A percentile compares a stretch with the other conserved stretches of the same genome.
These are phyloP conservation scores for Gossypium bickii DNA, from an alignment of 345 rosid species.

Conservation along the genomic window DNA sequence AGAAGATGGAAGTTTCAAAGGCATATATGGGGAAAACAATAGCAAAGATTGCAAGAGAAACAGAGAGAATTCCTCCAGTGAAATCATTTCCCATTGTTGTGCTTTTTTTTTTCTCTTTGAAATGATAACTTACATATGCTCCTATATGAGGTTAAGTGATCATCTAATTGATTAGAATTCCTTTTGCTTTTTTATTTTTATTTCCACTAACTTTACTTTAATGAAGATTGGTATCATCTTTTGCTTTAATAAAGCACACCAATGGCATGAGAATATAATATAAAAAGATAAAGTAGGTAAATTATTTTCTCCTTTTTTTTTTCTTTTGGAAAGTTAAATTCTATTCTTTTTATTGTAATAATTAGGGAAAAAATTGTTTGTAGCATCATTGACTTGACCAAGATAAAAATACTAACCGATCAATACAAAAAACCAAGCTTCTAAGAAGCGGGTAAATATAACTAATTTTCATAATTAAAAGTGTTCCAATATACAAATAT, in stretches of 20 bases:
- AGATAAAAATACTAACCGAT: not conserved
- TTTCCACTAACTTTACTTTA: constrained; percentile 1
- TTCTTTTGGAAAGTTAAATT: not conserved
- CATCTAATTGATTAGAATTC: not conserved
- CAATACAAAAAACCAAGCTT: not conserved
- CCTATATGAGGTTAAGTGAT: not conserved
- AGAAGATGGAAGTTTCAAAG: not conserved
- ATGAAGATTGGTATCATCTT: not conserved
- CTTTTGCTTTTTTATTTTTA: not conserved
- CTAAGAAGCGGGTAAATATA: not conserved
- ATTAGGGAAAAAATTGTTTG: not conserved
- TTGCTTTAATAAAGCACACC: not conserved
- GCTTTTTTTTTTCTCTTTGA: not conserved
- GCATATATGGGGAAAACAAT: not conserved
- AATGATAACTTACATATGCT: not conserved
- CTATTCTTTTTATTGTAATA: not conserved
- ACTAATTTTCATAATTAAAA: not conserved
- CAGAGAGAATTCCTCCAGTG: not conserved
- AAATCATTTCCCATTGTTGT: not conserved
- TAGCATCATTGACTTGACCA: not conserved
- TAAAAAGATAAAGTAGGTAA: not conserved
- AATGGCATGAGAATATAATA: not conserved
- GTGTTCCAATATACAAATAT: not conserved
- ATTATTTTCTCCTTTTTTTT: too few species aligned
- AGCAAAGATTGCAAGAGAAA: not conserved